These are phyloP conservation scores for Fomitopsis pulvina DNA, from an alignment of 768 basidiomycete species.

Conservation along the genomic window DNA sequence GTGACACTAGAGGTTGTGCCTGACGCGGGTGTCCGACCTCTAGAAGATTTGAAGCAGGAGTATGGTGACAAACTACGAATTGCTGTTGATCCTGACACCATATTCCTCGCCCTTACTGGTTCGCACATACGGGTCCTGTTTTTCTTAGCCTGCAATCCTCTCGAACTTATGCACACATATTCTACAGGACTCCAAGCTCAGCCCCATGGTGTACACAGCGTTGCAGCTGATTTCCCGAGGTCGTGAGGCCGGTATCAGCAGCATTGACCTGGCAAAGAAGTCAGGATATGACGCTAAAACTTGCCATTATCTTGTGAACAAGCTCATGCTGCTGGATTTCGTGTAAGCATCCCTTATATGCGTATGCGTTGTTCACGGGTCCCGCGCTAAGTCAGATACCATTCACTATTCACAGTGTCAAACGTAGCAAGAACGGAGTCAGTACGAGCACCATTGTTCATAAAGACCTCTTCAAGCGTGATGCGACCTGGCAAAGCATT, in stretches of 20 bases:
- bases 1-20: constrained; percentile 42
- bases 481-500: constrained; percentile 70
- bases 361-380: no score
- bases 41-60: constrained; percentile 49
- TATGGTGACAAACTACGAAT: constrained; percentile 65
- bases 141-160: neutral
- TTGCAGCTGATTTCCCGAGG: constrained; percentile 83
- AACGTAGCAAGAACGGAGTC: constrained; percentile 71
- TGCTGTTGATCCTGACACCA: constrained; percentile 67
- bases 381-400: neutral
- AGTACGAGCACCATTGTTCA: constrained; percentile 78
- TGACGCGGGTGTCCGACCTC: constrained; percentile 45
- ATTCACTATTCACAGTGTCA: constrained; percentile 41
- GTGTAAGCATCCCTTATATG: constrained; percentile 42
- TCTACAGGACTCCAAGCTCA: constrained; percentile 69
- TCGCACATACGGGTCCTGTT: constrained; percentile 71
- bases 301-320: constrained; percentile 79
- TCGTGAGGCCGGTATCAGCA: constrained; percentile 69
- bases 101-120: constrained; percentile 76
- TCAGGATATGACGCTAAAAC: constrained; percentile 87
- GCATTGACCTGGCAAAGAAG: constrained; percentile 68
- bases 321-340: constrained; percentile 64
- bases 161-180: neutral
- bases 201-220: constrained; percentile 78
- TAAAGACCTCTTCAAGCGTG: constrained; percentile 76